Percentiles rank a stretch among this genome's conserved stretches.
phyloP scores from a whole-genome alignment of 306 rosid genomes.

The Prosopis cineraria region DNA sequence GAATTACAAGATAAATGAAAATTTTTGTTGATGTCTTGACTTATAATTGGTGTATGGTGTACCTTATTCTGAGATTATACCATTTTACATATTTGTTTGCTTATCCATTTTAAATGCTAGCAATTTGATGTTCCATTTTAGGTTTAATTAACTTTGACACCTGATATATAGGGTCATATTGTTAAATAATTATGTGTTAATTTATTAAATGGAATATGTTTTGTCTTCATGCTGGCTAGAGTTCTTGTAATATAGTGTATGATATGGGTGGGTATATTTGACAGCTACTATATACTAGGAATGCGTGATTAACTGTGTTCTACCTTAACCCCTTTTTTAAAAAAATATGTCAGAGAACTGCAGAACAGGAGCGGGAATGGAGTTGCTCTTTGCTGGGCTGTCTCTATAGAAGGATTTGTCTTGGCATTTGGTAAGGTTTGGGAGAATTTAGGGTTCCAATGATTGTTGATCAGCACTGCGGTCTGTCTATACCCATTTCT shows the following conservation, averaged over 20 bases:
- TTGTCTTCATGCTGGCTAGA: background rate
- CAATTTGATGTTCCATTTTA: background rate
- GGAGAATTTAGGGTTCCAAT: slow-evolving; percentile 8
- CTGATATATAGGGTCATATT: background rate
- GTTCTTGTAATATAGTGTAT: background rate
- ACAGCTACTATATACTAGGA: background rate
- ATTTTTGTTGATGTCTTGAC: background rate
- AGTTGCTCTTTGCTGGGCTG: slow-evolving; percentile 80
- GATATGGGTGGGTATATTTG: background rate
- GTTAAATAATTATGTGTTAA: background rate
- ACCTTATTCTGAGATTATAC: background rate
- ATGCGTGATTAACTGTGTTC: slow-evolving; percentile 16
- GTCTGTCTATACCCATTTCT: background rate
- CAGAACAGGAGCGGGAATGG: slow-evolving; percentile 77
- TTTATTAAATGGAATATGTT: background rate
- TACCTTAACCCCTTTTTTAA: background rate
- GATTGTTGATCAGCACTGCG: background rate
- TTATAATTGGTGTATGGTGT: background rate
- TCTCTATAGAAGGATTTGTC: slow-evolving; percentile 54
- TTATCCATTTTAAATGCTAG: background rate
- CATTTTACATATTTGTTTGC: background rate
- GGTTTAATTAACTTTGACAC: background rate
- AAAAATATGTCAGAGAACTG: slow-evolving; percentile 59
- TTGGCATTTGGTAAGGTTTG: slow-evolving; percentile 42
- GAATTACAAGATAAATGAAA: background rate